Percentiles rank a stretch among this genome's conserved stretches.
Conservation (phyloP, 78 protist genomes). For the Salpingoeca rosetta region DNA sequence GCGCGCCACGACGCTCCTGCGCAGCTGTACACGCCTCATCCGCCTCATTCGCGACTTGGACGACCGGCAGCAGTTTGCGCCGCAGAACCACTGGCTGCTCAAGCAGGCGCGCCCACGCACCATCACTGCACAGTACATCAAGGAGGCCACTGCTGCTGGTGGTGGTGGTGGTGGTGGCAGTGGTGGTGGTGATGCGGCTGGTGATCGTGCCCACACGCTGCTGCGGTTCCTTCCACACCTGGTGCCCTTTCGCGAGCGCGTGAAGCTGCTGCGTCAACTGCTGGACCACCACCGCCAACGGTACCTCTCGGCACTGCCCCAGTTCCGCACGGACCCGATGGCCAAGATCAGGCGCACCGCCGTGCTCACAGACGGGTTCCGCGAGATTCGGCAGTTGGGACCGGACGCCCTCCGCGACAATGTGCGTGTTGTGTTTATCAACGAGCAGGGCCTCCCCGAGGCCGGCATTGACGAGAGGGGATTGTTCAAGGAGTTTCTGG, state of each 20-base stretch:
- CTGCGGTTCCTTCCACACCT: neutral
- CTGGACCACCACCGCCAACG: neutral
- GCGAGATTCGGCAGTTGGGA: neutral
- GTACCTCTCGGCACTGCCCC: neutral
- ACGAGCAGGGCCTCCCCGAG: constrained; percentile 15
- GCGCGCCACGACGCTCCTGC: too few relatives aligned
- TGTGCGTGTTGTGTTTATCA: constrained; percentile 3
- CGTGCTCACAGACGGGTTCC: constrained; percentile 22
- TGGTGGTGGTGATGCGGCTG: neutral
- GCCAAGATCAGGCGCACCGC: neutral
- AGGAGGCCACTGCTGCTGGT: too few relatives aligned
- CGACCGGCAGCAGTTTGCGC: neutral
- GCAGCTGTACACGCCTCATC: neutral
- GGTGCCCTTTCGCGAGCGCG: neutral
- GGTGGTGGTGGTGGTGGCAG: too few relatives aligned
- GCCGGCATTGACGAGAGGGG: constrained; percentile 26
- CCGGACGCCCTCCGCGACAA: neutral
- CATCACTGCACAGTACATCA: too few relatives aligned
- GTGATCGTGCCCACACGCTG: neutral
- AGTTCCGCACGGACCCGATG: neutral
- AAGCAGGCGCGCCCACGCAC: neutral
- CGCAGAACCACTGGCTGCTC: neutral
- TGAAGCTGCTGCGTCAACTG: neutral
- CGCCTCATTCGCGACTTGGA: neutral
- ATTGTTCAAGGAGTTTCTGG: constrained; percentile 23